A percentile compares a stretch with the other conserved stretches of the same genome.
Evolutionary conservation across 345 rosid genomes (phyloP).

Genomic region (Melastoma malabathricum): DNA sequence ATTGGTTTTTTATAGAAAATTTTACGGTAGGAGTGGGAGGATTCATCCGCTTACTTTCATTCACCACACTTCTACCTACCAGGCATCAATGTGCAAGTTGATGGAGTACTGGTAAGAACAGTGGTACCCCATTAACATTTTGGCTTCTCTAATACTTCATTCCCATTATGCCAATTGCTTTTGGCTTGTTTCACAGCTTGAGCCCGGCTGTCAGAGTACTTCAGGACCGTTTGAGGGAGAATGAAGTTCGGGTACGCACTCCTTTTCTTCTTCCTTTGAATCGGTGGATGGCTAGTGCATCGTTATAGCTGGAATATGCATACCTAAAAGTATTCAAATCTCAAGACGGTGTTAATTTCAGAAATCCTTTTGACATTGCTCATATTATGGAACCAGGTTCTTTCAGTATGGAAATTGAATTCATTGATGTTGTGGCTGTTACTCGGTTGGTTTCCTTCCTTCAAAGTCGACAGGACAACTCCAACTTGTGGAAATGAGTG

Average conservation of each 20-base stretch:
- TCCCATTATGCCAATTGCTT: constrained; percentile 3
- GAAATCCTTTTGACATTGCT: too few relatives aligned
- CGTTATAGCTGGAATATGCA: too few relatives aligned
- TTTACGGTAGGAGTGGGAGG: constrained; percentile 48
- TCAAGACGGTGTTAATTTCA: too few relatives aligned
- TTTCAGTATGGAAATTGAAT: too few relatives aligned
- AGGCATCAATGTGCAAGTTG: constrained; percentile 91
- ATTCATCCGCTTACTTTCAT: constrained; percentile 81
- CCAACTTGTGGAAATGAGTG: too few relatives aligned
- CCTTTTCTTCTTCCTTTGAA: neutral
- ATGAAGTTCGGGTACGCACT: constrained; percentile 61
- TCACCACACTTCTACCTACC: constrained; percentile 90
- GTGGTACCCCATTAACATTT: constrained; percentile 3
- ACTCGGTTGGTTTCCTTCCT: too few relatives aligned
- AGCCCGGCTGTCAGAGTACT: constrained; percentile 86
- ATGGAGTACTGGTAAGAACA: constrained; percentile 82
- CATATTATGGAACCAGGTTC: too few relatives aligned
- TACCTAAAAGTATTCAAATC: too few relatives aligned
- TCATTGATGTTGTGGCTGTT: too few relatives aligned
- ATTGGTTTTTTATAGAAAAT: constrained; percentile 1
- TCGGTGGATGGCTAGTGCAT: too few relatives aligned
- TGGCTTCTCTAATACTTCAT: constrained; percentile 8
- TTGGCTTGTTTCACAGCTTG: constrained; percentile 32
- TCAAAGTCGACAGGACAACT: too few relatives aligned
- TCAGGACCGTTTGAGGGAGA: constrained; percentile 76